These are phyloP conservation scores for Viridothelium virens DNA, from an alignment of 495 filamentous ascomycete species.

Conservation along the genomic window DNA sequence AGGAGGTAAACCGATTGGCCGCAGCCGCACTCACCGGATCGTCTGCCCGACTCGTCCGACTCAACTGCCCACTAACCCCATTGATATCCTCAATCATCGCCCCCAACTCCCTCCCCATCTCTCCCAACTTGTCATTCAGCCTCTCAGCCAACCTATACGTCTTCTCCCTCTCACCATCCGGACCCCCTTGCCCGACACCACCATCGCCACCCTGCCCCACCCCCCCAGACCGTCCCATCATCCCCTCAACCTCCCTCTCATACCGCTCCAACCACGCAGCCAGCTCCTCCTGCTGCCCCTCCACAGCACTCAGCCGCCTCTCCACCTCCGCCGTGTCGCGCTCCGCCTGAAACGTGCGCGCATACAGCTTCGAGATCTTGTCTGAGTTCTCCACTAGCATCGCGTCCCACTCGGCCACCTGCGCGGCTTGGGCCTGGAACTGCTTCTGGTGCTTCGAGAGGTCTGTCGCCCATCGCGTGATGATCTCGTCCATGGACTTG, in stretches of 20 bases:
- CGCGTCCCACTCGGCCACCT: slow-evolving; percentile 85
- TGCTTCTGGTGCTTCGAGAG: slow-evolving; percentile 92
- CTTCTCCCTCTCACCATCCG: slow-evolving; percentile 88
- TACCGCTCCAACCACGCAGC: slow-evolving; percentile 77
- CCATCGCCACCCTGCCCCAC: slow-evolving; percentile 51
- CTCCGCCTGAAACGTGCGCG: slow-evolving; percentile 82
- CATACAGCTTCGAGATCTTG: slow-evolving; percentile 84
- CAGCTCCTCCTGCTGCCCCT: slow-evolving; percentile 85
- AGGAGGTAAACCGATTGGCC: slow-evolving; percentile 7
- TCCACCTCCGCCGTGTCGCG: slow-evolving; percentile 84
- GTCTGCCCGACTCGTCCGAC: slow-evolving; percentile 78
- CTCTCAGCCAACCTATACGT: slow-evolving; percentile 71
- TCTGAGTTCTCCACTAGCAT: slow-evolving; percentile 84
- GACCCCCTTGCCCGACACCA: slow-evolving; percentile 41
- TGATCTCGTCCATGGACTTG: slow-evolving; percentile 99
- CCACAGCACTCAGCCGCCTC: slow-evolving; percentile 75
- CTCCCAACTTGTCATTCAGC: slow-evolving; percentile 74
- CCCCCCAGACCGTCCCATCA: slow-evolving; percentile 46
- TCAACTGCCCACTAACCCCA: slow-evolving; percentile 68
- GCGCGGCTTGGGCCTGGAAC: slow-evolving; percentile 78
- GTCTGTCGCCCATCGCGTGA: slow-evolving; percentile 94
- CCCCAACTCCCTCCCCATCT: slow-evolving; percentile 81
- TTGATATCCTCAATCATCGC: slow-evolving; percentile 99
- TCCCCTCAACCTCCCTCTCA: slow-evolving; percentile 77
- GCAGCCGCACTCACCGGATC: slow-evolving; percentile 66